These are phyloP conservation scores for Dianthus caryophyllus DNA, from an alignment of 148 eudicot genomes.

Conservation along the genomic window DNA sequence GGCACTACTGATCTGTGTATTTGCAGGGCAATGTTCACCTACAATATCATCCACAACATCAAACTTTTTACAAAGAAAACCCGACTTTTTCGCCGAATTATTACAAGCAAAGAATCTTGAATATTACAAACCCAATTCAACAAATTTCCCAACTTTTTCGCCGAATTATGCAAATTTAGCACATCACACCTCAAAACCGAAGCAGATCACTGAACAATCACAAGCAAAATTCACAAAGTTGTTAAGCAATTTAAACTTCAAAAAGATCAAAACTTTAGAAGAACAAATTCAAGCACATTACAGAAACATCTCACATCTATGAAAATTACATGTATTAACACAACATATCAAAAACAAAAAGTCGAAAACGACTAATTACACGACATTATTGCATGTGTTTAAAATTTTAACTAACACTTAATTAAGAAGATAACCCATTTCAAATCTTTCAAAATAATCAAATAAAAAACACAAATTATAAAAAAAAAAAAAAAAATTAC, in stretches of 20 bases:
- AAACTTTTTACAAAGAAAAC: constrained; percentile 4
- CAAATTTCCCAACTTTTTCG: neutral
- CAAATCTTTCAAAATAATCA: constrained; percentile 2
- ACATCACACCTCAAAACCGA: neutral
- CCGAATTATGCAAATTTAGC: neutral
- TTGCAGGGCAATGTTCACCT: neutral
- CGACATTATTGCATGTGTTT: too few relatives aligned
- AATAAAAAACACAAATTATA: neutral
- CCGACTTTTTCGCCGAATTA: too few relatives aligned
- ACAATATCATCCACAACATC: neutral
- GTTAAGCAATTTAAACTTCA: too few relatives aligned
- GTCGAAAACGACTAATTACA: too few relatives aligned
- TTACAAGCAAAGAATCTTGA: constrained; percentile 15
- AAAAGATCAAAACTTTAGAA: too few relatives aligned
- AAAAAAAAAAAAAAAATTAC: constrained; percentile 38
- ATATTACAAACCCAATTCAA: neutral
- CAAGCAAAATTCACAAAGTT: too few relatives aligned
- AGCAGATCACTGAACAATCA: constrained; percentile 17
- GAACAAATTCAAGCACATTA: neutral
- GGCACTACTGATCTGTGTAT: neutral
- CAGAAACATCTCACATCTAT: neutral
- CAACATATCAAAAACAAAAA: too few relatives aligned
- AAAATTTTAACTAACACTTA: too few relatives aligned
- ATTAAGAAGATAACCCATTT: too few relatives aligned
- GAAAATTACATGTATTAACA: neutral